Evolutionary conservation across 176 grass and related monocot species (phyloP).

Genomic region (Puya raimondii): DNA sequence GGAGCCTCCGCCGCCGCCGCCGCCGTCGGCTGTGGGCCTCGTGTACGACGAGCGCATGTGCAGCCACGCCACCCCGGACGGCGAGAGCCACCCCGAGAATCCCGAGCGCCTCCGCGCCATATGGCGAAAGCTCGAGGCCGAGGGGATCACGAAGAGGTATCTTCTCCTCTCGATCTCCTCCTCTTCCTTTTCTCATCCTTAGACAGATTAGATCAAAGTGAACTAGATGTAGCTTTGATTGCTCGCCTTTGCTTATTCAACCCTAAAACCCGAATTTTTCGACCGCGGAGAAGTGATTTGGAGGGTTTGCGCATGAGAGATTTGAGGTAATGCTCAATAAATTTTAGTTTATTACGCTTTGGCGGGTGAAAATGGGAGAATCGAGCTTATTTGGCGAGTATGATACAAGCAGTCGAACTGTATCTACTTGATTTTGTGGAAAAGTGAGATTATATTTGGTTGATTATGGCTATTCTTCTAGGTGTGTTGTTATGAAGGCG

Average conservation of each 20-base stretch:
- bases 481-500: slow-evolving; percentile 55
- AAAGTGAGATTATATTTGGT: background rate
- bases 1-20: background rate
- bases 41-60: slow-evolving; percentile 97
- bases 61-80: slow-evolving; percentile 56
- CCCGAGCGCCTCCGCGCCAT: slow-evolving; percentile 74
- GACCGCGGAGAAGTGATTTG: background rate
- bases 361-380: no score
- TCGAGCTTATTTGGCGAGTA: no score
- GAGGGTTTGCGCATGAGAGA: no score
- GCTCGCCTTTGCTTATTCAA: background rate
- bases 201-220: no score
- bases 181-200: background rate
- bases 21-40: slow-evolving; percentile 38
- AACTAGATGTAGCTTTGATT: background rate
- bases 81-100: slow-evolving; percentile 63
- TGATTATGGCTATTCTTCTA: slow-evolving; percentile 14
- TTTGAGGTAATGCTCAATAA: no score
- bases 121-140: slow-evolving; percentile 64
- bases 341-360: no score
- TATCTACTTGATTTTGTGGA: background rate
- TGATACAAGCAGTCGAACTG: no score
- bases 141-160: slow-evolving; percentile 62
- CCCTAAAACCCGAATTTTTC: background rate
- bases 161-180: background rate